Percentiles rank a stretch among this genome's conserved stretches.
These are phyloP conservation scores for Microsporum audouinii DNA, from an alignment of 2,329 filamentous ascomycete genomes.

Conservation along the genomic window DNA sequence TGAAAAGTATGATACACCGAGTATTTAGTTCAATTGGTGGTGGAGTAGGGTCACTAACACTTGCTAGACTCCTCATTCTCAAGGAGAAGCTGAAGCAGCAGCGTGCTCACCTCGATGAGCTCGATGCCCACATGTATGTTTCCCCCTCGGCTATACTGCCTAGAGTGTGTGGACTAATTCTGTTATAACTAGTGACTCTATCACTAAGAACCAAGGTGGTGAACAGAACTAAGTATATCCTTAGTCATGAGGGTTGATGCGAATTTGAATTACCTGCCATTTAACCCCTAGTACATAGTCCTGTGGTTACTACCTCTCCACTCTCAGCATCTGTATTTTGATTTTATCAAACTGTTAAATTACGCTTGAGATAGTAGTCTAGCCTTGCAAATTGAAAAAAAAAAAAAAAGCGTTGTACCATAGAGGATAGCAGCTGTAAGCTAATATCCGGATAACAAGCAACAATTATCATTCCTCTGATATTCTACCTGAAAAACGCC, in stretches of 20 bases:
- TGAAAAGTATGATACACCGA: conserved; percentile 53
- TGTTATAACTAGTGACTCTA: conserved; percentile 50
- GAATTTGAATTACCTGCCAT: background rate
- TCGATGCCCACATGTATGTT: conserved; percentile 75
- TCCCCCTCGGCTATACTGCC: background rate
- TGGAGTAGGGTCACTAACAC: background rate
- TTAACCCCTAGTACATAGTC: background rate
- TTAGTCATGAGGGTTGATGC: background rate
- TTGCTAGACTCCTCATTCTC: conserved; percentile 53
- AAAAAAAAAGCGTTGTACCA: background rate
- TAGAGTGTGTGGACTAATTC: background rate
- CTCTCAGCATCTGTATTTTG: background rate
- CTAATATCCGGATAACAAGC: background rate
- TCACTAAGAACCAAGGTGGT: conserved; percentile 61
- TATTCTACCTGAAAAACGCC: background rate
- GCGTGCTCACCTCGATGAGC: conserved; percentile 69
- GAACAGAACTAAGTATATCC: conserved; percentile 40
- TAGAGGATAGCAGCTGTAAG: background rate
- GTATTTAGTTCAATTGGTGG: background rate
- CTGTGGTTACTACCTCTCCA: background rate
- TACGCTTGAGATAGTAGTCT: background rate
- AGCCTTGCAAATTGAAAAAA: background rate
- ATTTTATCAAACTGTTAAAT: background rate
- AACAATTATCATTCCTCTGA: background rate
- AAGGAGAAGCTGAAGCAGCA: conserved; percentile 60